Evolutionary conservation across 2,329 filamentous ascomycete genomes (phyloP), one percentile per base, ranked within the genome.

Genomic region (Exophiala aquamarina): DNA sequence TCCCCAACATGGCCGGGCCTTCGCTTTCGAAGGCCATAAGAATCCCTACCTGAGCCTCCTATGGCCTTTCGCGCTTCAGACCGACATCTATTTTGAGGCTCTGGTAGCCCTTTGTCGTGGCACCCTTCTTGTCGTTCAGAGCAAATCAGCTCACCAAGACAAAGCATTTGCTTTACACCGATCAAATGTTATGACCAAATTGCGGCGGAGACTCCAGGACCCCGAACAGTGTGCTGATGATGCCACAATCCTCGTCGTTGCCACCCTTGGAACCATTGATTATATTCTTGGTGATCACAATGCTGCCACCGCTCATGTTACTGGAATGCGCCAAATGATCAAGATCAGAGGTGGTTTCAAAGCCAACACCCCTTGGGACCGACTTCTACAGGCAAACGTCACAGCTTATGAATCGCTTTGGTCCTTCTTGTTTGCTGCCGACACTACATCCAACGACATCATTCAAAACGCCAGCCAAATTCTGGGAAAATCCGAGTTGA

Each of bases 241-340:
- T 19, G 42, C 48, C 14, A 51, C 48, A 14, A 34, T 51, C 11
- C 44, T 51, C 2, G 41, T 44, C 19, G 47, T 49, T 18, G 47
- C 47, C 26, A 49, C 47, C n/a, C 38, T 49, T 19, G 47, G 47
- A 15, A 49, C 47, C 17, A 36, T 49, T 19, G 42, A 51, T 18
- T 51, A 51, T 19, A 51, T 46, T 23, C 44, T 51, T 10, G 48
- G 48, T 8, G 48, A 51, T 15, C 48, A 51, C 23, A 20, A 19
- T 11, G 28, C 29, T 18, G 48, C 48, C n/a, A 31, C 17, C 13
- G 36, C 43, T 28, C 43, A 51, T 20, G 33, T 51, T n/a, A 41
- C 43, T 15, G 43, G 48, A n/a, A 51, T 51, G 48, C 46, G 48
- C 7, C 48, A 47, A 35, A 51, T 51, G 34, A 33, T 51, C 31